These are phyloP conservation scores for Lipomyces chichibuensis DNA, from an alignment of 805 yeast genomes.

Conservation along the genomic window DNA sequence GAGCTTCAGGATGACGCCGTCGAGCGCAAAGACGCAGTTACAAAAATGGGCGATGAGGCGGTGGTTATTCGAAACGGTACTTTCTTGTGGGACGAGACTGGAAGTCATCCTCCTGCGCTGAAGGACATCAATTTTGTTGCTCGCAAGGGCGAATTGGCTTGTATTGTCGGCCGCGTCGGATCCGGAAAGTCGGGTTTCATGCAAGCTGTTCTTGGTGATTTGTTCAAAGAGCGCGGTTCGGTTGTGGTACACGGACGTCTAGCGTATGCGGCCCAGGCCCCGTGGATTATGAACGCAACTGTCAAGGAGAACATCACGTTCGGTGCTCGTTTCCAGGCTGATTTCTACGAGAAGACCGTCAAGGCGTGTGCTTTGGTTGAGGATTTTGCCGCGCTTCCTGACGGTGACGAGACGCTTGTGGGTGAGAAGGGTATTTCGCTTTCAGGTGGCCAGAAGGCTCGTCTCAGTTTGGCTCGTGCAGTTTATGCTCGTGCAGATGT, in stretches of 20 bases:
- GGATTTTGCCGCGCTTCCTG: conserved; percentile 78
- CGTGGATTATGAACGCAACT: conserved; percentile 97
- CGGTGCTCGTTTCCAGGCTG: conserved; percentile 82
- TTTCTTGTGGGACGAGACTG: conserved; percentile 67
- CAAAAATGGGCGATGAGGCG: conserved; percentile 66
- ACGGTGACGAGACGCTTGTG: conserved; percentile 89
- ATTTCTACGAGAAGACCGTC: conserved; percentile 76
- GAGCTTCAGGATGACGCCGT: conserved; percentile 86
- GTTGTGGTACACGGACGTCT: conserved; percentile 73
- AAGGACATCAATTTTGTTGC: conserved; percentile 65
- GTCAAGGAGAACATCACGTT: conserved; percentile 88
- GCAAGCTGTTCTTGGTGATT: conserved; percentile 79
- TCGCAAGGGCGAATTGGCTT: conserved; percentile 74
- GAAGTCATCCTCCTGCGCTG: conserved; percentile 70
- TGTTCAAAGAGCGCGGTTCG: conserved; percentile 72
- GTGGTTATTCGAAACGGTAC: conserved; percentile 46
- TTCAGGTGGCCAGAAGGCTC: conserved; percentile 97
- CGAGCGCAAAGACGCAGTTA: conserved; percentile 60
- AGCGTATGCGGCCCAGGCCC: conserved; percentile 90
- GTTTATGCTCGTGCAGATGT: conserved; percentile 94
- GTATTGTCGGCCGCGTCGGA: conserved; percentile 90
- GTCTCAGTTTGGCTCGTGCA: conserved; percentile 92
- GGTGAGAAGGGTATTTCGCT: conserved; percentile 97
- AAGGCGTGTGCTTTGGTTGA: conserved; percentile 84
- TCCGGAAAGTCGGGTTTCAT: conserved; percentile 84